A percentile compares a stretch with the other conserved stretches of the same genome.
Evolutionary conservation across 2,329 filamentous ascomycete genomes (phyloP).

Genomic region (Purpureocillium lavendulum): DNA sequence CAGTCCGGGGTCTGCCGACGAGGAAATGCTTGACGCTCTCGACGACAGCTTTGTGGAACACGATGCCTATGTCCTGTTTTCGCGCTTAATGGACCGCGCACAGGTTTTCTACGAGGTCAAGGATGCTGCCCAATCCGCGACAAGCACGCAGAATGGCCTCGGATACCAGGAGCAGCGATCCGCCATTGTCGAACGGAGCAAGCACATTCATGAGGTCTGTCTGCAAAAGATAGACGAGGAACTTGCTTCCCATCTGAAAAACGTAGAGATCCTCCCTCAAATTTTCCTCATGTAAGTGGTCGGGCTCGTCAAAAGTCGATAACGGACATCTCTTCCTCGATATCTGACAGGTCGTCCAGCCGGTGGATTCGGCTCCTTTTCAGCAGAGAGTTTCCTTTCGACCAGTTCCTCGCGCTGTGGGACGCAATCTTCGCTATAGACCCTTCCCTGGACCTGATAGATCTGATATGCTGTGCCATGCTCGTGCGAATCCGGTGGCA

Average conservation of each 20-base stretch:
- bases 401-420: slow-evolving; percentile 79
- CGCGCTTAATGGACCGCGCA: slow-evolving; percentile 77
- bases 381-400: slow-evolving; percentile 85
- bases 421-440: slow-evolving; percentile 87
- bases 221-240: slow-evolving; percentile 75
- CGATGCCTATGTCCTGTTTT: slow-evolving; percentile 81
- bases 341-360: slow-evolving; percentile 31
- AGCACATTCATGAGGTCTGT: slow-evolving; percentile 76
- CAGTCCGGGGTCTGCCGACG: slow-evolving; percentile 29
- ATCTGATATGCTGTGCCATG: slow-evolving; percentile 92
- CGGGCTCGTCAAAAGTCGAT: too few species aligned
- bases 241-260: slow-evolving; percentile 69
- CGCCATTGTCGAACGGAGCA: slow-evolving; percentile 74
- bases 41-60: slow-evolving; percentile 75
- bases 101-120: slow-evolving; percentile 76
- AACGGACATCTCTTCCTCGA: too few species aligned
- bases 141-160: slow-evolving; percentile 9
- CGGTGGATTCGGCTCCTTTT: slow-evolving; percentile 93
- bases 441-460: slow-evolving; percentile 68
- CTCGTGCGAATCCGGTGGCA: slow-evolving; percentile 86
- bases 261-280: slow-evolving; percentile 86
- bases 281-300: slow-evolving; percentile 84
- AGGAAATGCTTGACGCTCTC: slow-evolving; percentile 55
- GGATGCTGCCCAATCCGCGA: slow-evolving; percentile 7
- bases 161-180: slow-evolving; percentile 28